Conservation (phyloP, 768 basidiomycete species). For the Suillus americanus region DNA sequence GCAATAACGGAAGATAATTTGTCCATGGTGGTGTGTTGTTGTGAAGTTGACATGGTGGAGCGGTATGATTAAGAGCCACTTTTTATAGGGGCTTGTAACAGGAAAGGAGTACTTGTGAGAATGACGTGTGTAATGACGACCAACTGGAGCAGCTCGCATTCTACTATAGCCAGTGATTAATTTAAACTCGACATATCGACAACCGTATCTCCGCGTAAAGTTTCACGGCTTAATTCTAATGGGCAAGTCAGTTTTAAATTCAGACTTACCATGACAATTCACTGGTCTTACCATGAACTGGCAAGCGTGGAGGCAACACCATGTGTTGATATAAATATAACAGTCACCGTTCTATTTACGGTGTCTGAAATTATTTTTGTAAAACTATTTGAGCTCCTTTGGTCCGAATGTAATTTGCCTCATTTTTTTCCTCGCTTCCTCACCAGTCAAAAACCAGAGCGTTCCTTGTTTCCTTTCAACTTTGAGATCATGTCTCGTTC, state of each 20-base stretch:
- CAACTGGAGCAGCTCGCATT: too few species aligned
- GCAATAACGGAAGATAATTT: conserved; percentile 60
- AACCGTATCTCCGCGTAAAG: too few species aligned
- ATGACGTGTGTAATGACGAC: background rate
- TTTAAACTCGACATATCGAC: too few species aligned
- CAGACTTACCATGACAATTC: too few species aligned
- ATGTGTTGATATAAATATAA: background rate
- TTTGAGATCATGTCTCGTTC: conserved; percentile 45
- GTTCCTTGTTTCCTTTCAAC: background rate
- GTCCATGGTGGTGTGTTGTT: conserved; percentile 46
- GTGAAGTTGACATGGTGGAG: background rate
- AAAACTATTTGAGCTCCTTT: background rate
- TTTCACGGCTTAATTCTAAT: too few species aligned
- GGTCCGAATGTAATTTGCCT: background rate
- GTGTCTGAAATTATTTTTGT: conserved; percentile 7
- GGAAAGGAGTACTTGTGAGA: background rate
- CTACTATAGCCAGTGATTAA: too few species aligned
- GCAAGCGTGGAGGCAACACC: too few species aligned
- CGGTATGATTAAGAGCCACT: background rate
- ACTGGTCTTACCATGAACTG: too few species aligned
- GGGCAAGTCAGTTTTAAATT: too few species aligned
- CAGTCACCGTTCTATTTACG: background rate
- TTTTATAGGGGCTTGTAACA: background rate
- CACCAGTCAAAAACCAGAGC: background rate
- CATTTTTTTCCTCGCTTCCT: background rate